Conservation (phyloP, 176 grass and related monocot genomes). For the Rhipidocladum racemiflorum region DNA sequence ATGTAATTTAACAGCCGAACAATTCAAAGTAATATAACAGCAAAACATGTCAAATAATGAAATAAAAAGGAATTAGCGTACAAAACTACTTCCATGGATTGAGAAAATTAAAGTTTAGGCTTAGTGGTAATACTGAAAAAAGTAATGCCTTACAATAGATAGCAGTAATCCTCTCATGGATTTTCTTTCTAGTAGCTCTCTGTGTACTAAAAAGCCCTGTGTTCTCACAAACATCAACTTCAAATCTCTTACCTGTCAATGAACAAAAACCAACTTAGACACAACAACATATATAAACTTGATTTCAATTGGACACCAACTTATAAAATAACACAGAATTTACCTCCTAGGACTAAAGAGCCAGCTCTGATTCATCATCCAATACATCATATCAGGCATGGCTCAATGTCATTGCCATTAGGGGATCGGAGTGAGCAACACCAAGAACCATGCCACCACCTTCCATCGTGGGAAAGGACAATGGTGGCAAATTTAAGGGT, state of each 20-base stretch:
- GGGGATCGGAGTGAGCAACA: background rate
- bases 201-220: constrained; percentile 47
- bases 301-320: background rate
- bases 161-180: no score
- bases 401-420: background rate
- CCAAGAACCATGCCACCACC: constrained; percentile 11
- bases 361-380: constrained; percentile 67
- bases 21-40: background rate
- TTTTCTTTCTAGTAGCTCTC: constrained; percentile 66
- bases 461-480: constrained; percentile 23
- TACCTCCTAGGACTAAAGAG: constrained; percentile 93
- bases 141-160: no score
- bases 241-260: constrained; percentile 64
- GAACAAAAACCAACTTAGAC: background rate
- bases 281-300: background rate
- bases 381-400: constrained; percentile 82
- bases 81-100: no score
- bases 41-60: background rate
- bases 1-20: background rate
- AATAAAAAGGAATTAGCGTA: background rate
- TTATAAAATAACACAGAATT: constrained; percentile 29
- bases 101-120: no score
- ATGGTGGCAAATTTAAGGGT: background rate
- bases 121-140: no score
- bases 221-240: constrained; percentile 58